phyloP scores from a whole-genome alignment of 2,329 filamentous ascomycete species.

The Orbilia ellipsospora region DNA sequence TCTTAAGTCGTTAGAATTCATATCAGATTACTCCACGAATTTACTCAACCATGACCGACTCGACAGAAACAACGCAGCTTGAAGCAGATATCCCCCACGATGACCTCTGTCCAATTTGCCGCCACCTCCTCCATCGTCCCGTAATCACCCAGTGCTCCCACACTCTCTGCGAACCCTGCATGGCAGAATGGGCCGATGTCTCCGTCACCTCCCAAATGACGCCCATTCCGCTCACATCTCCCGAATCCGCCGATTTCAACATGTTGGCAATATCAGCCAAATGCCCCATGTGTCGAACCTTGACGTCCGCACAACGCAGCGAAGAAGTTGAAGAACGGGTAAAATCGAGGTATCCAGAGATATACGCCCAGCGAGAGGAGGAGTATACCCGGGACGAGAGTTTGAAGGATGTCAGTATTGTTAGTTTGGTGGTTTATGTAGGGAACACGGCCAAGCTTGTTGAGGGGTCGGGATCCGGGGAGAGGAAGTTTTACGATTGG shows the following conservation, averaged over 20 bases:
- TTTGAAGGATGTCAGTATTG: conserved; percentile 59
- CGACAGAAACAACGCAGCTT: too few relatives aligned
- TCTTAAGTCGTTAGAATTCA: too few relatives aligned
- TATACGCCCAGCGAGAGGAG: conserved; percentile 61
- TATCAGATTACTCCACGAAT: too few relatives aligned
- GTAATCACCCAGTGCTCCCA: conserved; percentile 64
- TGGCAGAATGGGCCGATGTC: conserved; percentile 65
- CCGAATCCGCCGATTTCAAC: conserved; percentile 59
- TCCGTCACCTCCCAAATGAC: conserved; percentile 62
- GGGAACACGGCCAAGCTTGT: conserved; percentile 63
- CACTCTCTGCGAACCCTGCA: conserved; percentile 64
- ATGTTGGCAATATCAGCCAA: conserved; percentile 61
- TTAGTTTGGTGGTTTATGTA: conserved; percentile 64
- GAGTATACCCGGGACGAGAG: conserved; percentile 61
- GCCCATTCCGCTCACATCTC: conserved; percentile 62
- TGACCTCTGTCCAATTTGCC: conserved; percentile 65
- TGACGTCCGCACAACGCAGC: conserved; percentile 61
- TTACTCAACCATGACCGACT: too few relatives aligned
- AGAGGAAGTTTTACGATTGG: conserved; percentile 64
- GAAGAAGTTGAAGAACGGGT: conserved; percentile 59
- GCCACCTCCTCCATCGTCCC: conserved; percentile 63
- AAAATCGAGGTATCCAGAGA: conserved; percentile 61
- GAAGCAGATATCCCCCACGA: conserved; percentile 60
- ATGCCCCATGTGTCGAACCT: conserved; percentile 65
- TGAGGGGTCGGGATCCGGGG: conserved; percentile 54